Conservation (phyloP, 495 filamentous ascomycete species). For the Hypoxylon subgilvum region DNA sequence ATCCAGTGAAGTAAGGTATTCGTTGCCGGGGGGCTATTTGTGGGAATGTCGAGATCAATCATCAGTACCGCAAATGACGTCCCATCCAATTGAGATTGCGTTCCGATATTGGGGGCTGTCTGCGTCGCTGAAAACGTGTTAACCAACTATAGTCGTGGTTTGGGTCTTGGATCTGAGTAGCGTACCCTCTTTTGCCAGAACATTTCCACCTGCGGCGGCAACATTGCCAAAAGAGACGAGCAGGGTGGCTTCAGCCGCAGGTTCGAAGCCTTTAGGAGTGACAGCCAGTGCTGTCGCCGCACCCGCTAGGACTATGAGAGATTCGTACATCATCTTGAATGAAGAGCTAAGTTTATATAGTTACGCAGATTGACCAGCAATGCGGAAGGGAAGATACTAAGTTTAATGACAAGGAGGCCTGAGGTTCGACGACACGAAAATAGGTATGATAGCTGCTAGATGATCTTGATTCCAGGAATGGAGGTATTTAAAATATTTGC, state of each 20-base stretch:
- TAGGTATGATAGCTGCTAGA: too few species aligned
- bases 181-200: slow-evolving; percentile 43
- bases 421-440: too few species aligned
- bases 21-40: slow-evolving; percentile 44
- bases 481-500: slow-evolving; percentile 30
- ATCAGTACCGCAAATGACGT: slow-evolving; percentile 46
- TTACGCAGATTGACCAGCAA: slow-evolving; percentile 33
- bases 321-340: slow-evolving; percentile 44
- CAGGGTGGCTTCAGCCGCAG: slow-evolving; percentile 40
- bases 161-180: not conserved
- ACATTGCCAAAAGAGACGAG: slow-evolving; percentile 45
- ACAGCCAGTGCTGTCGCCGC: slow-evolving; percentile 40
- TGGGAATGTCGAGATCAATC: slow-evolving; percentile 55
- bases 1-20: slow-evolving; percentile 52
- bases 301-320: slow-evolving; percentile 39
- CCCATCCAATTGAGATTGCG: slow-evolving; percentile 41
- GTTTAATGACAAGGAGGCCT: too few species aligned
- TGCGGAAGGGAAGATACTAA: slow-evolving; percentile 10
- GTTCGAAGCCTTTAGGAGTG: slow-evolving; percentile 48
- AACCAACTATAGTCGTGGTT: not conserved
- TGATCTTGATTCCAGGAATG: too few species aligned
- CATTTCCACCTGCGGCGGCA: slow-evolving; percentile 41
- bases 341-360: slow-evolving; percentile 9
- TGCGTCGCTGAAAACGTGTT: slow-evolving; percentile 27
- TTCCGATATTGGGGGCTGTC: slow-evolving; percentile 40